Evolutionary conservation across 176 grass and related monocot genomes (phyloP), one percentile per base, ranked within the genome.

Genomic region (Oryza coarctata): DNA sequence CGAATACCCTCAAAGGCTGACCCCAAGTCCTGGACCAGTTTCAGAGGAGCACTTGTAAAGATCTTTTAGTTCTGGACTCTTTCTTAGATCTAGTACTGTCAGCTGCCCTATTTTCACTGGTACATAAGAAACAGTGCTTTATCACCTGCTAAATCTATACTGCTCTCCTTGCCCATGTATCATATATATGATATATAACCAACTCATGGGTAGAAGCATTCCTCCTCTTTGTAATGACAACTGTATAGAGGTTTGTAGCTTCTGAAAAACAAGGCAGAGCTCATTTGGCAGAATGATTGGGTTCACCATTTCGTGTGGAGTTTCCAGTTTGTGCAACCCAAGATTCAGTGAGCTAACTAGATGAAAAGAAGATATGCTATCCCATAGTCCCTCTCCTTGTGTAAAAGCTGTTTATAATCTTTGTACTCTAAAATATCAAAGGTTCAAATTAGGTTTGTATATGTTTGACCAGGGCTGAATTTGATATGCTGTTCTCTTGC

Each of bases 211-310:
- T 13, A 18, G 35, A 82, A 70, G 30, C 9, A 60, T 58, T 9
- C 34, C 9, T 12, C 25, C 63, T 68, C 57, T 71, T 87, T 30
- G 32, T 65, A 30, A 64, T 83, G 70, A 10, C 1, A 52, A 83
- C 27, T 71, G 52, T n/a, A n/a, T n/a, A n/a, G n/a, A n/a, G n/a
- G n/a, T n/a, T n/a, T n/a, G n/a, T n/a, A n/a, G n/a, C n/a, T n/a
- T n/a, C n/a, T n/a, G n/a, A n/a, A n/a, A n/a, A 78, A 71, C 40
- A 31, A 64, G 60, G 58, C 47, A 7, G 63, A 88, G 43, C 45
- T 72, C 35, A 78, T 67, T 41, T 73, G 27, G 23, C 29, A 57
- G 15, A n/a, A 78, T 57, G 23, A 72, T 14, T 58, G 44, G 43
- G 43, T 66, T 88, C 20, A 58, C 10, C 78, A 61, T 38, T 76